Base-by-base conservation (phyloP, 805 yeast genomes). In the Kluyveromyces lactis region DNA sequence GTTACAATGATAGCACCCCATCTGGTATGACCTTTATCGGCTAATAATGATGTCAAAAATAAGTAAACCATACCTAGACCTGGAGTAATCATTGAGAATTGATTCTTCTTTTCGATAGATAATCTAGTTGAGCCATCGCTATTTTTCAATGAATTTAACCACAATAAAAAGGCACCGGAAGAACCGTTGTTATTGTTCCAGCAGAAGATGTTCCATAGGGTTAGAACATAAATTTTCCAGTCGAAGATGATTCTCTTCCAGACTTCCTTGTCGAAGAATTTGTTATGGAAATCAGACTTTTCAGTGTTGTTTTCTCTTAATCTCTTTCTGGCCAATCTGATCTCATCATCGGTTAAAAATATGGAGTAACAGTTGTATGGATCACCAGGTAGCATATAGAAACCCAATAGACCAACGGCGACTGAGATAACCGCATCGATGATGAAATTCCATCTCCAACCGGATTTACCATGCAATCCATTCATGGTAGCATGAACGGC, bases 391-490 rank as follows among this genome's bases (percentile, higher is more conserved):
- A 78, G 60, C 49, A 67, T 47, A 51, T 71, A 73, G 42, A 69
- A 65, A 0, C 82, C 83, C 37, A 73, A 43, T 6, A 80, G 9
- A 4, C 80, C 82, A 27, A 81, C 72, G 2, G 68, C 75, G 19
- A 79, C 50, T 4, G 81, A 74, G 36, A 81, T 69, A 35, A 74
- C 50, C 10, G 79, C 80, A 53, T 79, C 85, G 44, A 81, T 68
- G 34, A 81, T 73, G 51, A 77, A 81, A 53, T 77, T 74, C 86
- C 86, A 81, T 63, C 79, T 68, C 86, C 86, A 81, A 10, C 84
- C 77, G 7, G 68, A 67, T 10, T 73, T 60, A 0, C 85, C 85
- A 33, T 56, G 51, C 9, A 53, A 62, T 23, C 81, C 84, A 39
- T 67, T 59, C 47, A 81, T 52, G 29, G 58, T 48, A 17, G 66